Evolutionary conservation across 257 asterid species (phyloP).

Genomic region (Ajuga chamaepitys): DNA sequence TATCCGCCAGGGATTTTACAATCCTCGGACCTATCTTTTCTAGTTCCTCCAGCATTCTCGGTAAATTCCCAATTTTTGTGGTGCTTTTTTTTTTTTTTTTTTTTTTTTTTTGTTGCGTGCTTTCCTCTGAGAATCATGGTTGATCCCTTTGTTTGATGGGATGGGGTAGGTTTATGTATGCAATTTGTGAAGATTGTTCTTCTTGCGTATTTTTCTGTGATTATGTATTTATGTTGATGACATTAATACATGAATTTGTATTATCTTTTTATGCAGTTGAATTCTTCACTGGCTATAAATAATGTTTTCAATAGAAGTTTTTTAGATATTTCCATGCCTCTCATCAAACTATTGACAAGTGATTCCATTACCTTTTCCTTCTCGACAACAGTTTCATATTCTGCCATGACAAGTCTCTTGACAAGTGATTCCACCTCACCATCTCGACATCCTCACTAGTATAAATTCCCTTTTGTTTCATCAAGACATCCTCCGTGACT

Average conservation of each 20-base stretch:
- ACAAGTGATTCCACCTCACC: slow-evolving; percentile 94
- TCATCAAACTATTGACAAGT: neutral
- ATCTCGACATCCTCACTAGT: slow-evolving; percentile 58
- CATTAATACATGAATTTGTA: neutral
- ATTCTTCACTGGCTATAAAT: neutral
- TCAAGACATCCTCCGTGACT: slow-evolving; percentile 45
- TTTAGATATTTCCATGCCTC: neutral
- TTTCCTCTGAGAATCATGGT: too few relatives aligned
- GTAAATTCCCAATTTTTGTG: slow-evolving; percentile 34
- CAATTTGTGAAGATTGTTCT: neutral
- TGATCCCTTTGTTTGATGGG: too few relatives aligned
- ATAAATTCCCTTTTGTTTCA: slow-evolving; percentile 64
- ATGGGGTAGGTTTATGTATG: too few relatives aligned
- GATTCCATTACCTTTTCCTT: slow-evolving; percentile 65
- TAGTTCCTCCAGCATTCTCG: slow-evolving; percentile 89
- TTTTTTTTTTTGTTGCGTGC: neutral
- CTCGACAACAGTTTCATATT: slow-evolving; percentile 72
- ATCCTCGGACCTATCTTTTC: slow-evolving; percentile 97
- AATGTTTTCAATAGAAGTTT: neutral
- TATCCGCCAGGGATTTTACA: slow-evolving; percentile 90
- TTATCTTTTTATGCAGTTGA: neutral
- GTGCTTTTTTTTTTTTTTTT: neutral
- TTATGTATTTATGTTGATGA: neutral
- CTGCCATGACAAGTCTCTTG: slow-evolving; percentile 77
- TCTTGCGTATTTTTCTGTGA: neutral